These are phyloP conservation scores for Anthracocystis panici-leucophaei DNA, from an alignment of 1,284 basidiomycete species.

Conservation along the genomic window DNA sequence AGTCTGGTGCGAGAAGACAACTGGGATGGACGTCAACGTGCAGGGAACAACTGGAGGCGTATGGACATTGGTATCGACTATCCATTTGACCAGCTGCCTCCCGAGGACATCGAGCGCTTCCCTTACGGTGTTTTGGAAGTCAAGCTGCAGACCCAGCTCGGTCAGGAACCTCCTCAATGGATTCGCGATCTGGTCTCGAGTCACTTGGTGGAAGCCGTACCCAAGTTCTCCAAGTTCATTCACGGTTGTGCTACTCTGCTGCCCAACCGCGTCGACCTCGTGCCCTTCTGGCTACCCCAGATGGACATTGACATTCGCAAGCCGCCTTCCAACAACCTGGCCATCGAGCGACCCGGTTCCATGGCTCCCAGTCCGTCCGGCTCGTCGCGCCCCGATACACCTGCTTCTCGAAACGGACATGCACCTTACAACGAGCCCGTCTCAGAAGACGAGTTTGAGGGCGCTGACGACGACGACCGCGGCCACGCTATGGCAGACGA, in stretches of 20 bases:
- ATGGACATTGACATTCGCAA: conserved; percentile 75
- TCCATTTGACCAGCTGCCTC: conserved; percentile 83
- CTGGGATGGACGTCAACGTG: conserved; percentile 85
- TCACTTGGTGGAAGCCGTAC: conserved; percentile 77
- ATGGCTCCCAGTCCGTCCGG: conserved; percentile 38
- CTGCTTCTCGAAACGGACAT: conserved; percentile 38
- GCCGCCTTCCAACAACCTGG: conserved; percentile 55
- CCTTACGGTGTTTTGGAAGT: conserved; percentile 94
- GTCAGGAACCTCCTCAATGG: conserved; percentile 96
- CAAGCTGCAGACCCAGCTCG: conserved; percentile 95
- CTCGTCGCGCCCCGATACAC: conserved; percentile 59
- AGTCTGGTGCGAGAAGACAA: conserved; percentile 95
- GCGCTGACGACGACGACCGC: conserved; percentile 55
- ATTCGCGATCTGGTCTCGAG: conserved; percentile 93
- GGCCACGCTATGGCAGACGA: conserved; percentile 58
- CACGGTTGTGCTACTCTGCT: conserved; percentile 95
- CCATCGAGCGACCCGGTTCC: conserved; percentile 63
- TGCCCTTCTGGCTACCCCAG: conserved; percentile 98
- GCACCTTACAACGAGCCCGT: conserved; percentile 66
- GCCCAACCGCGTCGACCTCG: conserved; percentile 93
- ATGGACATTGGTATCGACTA: conserved; percentile 92
- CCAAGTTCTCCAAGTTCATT: conserved; percentile 86
- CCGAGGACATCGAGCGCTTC: conserved; percentile 89
- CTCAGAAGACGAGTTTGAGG: conserved; percentile 69
- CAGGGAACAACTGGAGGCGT: conserved; percentile 91